These are phyloP conservation scores for Nemania sp. DNA, from an alignment of 2,329 filamentous ascomycete genomes.

Conservation along the genomic window DNA sequence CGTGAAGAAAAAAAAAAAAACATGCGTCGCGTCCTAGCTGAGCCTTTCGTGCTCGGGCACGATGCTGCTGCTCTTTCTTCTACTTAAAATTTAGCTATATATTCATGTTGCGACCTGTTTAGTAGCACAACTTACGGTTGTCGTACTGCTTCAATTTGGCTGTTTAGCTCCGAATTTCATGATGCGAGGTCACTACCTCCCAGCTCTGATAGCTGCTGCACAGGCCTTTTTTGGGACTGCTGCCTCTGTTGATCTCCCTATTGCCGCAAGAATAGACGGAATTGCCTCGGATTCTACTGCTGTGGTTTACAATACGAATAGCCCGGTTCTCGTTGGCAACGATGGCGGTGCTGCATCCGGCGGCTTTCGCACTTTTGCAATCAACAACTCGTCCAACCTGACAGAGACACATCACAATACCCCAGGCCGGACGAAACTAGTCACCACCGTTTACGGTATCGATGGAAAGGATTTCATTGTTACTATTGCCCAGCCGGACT, in stretches of 20 bases:
- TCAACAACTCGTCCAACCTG: constrained; percentile 50
- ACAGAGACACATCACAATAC: constrained; percentile 50
- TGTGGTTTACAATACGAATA: constrained; percentile 53
- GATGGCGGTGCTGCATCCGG: constrained; percentile 59
- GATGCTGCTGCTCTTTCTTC: background rate
- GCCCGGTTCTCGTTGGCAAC: constrained; percentile 59
- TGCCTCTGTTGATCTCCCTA: constrained; percentile 41
- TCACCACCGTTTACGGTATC: constrained; percentile 55
- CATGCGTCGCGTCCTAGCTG: background rate
- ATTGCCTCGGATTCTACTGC: constrained; percentile 58
- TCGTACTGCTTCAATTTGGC: background rate
- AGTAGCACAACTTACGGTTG: background rate
- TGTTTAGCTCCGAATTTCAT: background rate
- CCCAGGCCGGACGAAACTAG: constrained; percentile 60
- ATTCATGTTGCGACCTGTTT: background rate
- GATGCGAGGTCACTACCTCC: background rate
- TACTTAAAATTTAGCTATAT: background rate
- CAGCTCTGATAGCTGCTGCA: constrained; percentile 10
- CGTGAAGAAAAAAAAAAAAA: too few species aligned
- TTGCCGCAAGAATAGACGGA: constrained; percentile 49
- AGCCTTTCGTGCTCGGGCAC: background rate
- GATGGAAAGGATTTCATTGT: constrained; percentile 54
- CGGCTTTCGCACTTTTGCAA: constrained; percentile 56
- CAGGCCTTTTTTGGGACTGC: background rate
- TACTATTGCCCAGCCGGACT: constrained; percentile 59